Percentiles rank a stretch among this genome's conserved stretches.
Evolutionary conservation across 306 rosid species (phyloP).

Genomic region (Lotus japonicus): DNA sequence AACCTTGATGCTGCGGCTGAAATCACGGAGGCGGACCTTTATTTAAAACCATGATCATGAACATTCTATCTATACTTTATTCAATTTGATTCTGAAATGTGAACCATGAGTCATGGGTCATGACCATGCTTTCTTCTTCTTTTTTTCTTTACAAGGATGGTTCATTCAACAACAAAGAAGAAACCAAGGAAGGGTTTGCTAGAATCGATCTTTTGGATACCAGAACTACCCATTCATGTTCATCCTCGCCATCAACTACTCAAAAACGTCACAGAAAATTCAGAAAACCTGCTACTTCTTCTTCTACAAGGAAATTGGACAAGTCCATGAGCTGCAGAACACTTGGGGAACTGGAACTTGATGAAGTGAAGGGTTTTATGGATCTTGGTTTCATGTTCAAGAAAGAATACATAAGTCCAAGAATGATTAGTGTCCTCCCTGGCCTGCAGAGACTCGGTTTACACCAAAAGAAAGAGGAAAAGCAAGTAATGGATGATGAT

Average conservation of each 20-base stretch:
- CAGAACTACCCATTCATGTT: conserved; percentile 31
- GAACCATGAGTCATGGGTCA: neutral
- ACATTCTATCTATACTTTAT: neutral
- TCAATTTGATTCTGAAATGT: neutral
- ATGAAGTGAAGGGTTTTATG: conserved; percentile 83
- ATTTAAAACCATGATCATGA: too few species aligned
- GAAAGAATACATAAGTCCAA: conserved; percentile 45
- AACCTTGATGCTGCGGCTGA: too few species aligned
- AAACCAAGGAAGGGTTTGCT: conserved; percentile 11
- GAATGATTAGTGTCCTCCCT: conserved; percentile 63
- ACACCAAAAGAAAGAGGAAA: too few species aligned
- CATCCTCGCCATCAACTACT: conserved; percentile 35
- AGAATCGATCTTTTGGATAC: conserved; percentile 15
- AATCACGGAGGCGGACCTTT: too few species aligned
- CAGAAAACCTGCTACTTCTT: neutral
- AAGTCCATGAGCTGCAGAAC: conserved; percentile 66
- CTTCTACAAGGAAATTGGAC: conserved; percentile 19
- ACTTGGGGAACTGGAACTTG: conserved; percentile 67
- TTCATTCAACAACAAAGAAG: conserved; percentile 28
- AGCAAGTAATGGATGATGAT: neutral
- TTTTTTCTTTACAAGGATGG: conserved; percentile 22
- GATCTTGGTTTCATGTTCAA: conserved; percentile 75
- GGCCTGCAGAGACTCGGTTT: conserved; percentile 59
- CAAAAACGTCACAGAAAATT: conserved; percentile 7
- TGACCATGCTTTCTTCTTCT: neutral